Evolutionary conservation across 2,329 filamentous ascomycete genomes (phyloP).

Genomic region (Fusarium compactum): DNA sequence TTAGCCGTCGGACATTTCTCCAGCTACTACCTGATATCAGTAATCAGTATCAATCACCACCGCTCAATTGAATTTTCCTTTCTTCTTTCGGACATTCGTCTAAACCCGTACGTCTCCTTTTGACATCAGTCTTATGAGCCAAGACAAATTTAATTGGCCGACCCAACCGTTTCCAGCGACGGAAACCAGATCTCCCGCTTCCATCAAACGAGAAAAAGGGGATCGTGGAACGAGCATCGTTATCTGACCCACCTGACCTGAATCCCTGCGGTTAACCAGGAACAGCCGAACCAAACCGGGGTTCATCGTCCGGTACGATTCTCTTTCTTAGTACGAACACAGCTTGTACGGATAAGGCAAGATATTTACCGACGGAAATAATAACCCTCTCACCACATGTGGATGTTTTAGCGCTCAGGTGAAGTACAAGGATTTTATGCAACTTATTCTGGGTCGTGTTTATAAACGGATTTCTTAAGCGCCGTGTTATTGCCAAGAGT

Average conservation of each 20-base stretch:
- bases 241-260: background rate
- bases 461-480: background rate
- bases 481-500: background rate
- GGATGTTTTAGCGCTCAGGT: constrained; percentile 1
- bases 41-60: accelerated
- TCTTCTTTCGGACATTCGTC: background rate
- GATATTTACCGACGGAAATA: constrained; percentile 7
- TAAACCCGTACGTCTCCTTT: background rate
- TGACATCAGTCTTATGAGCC: background rate
- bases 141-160: background rate
- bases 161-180: background rate
- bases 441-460: background rate
- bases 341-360: background rate
- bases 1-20: background rate
- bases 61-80: background rate
- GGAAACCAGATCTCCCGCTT: constrained; percentile 1
- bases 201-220: background rate
- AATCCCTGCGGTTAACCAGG: background rate
- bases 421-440: background rate
- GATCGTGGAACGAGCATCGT: background rate
- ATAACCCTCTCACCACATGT: background rate
- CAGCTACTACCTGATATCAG: accelerated
- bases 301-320: background rate
- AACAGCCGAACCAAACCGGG: background rate
- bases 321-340: background rate